A percentile compares a stretch with the other conserved stretches of the same genome.
Conservation (phyloP, 2,329 filamentous ascomycete genomes). For the Pyricularia sp. region DNA sequence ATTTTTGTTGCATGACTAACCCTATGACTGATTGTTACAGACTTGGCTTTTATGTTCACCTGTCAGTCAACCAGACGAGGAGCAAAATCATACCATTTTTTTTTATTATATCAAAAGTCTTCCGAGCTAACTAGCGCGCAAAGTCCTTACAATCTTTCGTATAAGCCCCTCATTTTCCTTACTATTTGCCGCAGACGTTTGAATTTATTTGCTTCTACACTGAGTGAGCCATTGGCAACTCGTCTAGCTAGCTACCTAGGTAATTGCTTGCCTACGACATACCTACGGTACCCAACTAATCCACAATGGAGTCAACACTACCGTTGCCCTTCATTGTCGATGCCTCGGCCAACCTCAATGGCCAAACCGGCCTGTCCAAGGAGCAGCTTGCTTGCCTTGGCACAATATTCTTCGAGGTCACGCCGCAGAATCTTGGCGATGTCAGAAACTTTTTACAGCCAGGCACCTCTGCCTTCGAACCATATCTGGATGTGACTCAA, state of each 20-base stretch:
- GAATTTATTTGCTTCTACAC: background rate
- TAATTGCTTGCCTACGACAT: too few species aligned
- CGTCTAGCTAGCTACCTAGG: background rate
- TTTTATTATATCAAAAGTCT: background rate
- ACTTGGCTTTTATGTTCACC: background rate
- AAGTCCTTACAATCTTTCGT: background rate
- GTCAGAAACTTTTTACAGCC: conserved; percentile 33
- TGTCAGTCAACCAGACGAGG: background rate
- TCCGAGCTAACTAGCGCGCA: background rate
- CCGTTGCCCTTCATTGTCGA: conserved; percentile 50
- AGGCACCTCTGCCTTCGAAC: conserved; percentile 38
- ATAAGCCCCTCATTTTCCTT: background rate
- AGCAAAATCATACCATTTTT: background rate
- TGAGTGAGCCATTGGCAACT: background rate
- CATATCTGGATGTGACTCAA: conserved; percentile 65
- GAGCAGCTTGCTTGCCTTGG: conserved; percentile 47
- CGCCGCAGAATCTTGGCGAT: conserved; percentile 24
- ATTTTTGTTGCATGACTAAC: background rate
- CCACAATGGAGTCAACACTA: conserved; percentile 49
- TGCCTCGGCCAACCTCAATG: conserved; percentile 32
- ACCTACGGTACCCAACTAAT: too few species aligned
- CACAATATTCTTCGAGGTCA: conserved; percentile 43
- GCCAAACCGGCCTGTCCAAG: conserved; percentile 36
- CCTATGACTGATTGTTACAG: background rate
- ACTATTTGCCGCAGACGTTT: background rate